Conservation (phyloP, 306 rosid species). For the Trifolium subterraneum region DNA sequence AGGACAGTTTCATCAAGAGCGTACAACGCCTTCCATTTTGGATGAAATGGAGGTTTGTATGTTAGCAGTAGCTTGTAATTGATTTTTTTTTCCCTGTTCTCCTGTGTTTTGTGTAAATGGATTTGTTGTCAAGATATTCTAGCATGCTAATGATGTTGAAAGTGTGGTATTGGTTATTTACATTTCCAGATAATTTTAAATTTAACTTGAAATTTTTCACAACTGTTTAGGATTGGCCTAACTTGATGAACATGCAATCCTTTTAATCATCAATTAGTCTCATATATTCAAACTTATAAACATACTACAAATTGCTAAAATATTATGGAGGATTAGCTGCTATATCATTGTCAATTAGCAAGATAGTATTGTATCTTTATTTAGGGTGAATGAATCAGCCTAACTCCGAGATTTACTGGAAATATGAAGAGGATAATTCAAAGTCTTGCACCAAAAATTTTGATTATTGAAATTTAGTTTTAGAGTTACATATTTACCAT, state of each 20-base stretch:
- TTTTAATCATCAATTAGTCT: not conserved
- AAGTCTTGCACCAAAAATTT: not conserved
- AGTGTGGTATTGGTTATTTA: slow-evolving; percentile 6
- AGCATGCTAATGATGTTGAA: slow-evolving; percentile 2
- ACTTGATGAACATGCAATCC: not conserved
- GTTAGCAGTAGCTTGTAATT: slow-evolving; percentile 8
- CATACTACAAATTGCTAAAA: not conserved
- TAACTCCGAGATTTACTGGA: not conserved
- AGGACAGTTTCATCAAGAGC: slow-evolving; percentile 91
- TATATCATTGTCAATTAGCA: not conserved
- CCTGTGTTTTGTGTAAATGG: not conserved
- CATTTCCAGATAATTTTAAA: not conserved
- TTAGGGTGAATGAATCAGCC: not conserved
- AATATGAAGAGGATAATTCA: not conserved
- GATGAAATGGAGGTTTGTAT: slow-evolving; percentile 65
- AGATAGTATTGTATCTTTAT: not conserved
- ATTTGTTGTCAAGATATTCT: not conserved
- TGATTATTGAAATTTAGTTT: not conserved
- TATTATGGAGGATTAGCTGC: not conserved
- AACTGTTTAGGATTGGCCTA: slow-evolving; percentile 5
- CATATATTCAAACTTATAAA: slow-evolving; percentile 7
- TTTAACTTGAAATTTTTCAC: not conserved
- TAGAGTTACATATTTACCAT: not conserved
- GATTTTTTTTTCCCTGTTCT: not conserved
- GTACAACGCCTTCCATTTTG: slow-evolving; percentile 42